phyloP scores from a whole-genome alignment of 768 basidiomycete genomes.

The Hypsizygus marmoreus region DNA sequence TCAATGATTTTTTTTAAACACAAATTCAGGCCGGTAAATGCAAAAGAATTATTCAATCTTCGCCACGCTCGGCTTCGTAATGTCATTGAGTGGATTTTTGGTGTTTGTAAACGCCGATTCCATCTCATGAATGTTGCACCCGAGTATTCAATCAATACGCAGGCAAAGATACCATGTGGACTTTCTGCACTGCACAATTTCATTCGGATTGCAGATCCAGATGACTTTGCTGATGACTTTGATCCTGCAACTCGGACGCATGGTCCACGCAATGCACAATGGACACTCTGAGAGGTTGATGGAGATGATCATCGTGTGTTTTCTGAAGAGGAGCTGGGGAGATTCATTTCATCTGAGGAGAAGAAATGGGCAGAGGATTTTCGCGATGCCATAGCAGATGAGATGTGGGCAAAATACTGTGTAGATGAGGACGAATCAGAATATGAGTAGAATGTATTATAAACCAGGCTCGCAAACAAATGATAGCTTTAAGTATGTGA shows the following conservation, averaged over 20 bases:
- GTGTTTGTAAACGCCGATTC: conserved; percentile 21
- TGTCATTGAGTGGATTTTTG: conserved; percentile 27
- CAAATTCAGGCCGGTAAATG: conserved; percentile 18
- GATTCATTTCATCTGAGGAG: conserved; percentile 3
- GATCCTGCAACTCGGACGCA: not conserved
- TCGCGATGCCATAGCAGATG: conserved; percentile 13
- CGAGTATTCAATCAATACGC: conserved; percentile 10
- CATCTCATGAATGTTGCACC: conserved; percentile 10
- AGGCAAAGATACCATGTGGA: conserved; percentile 23
- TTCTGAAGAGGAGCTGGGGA: not conserved
- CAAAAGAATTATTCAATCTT: conserved; percentile 28
- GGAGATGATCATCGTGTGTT: not conserved
- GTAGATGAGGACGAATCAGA: not conserved
- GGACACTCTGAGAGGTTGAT: not conserved
- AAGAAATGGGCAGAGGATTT: conserved; percentile 6
- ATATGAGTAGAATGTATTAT: too few species aligned
- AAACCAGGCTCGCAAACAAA: too few species aligned
- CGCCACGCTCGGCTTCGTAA: conserved; percentile 23
- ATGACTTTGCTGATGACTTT: not conserved
- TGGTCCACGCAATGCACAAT: not conserved
- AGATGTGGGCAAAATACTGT: conserved; percentile 12
- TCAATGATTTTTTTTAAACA: too few species aligned
- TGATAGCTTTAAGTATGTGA: too few species aligned
- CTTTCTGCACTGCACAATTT: conserved; percentile 29
- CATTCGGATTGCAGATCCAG: conserved; percentile 23